These are phyloP conservation scores for Aspergillus glaucus DNA, from an alignment of 2,329 filamentous ascomycete genomes.

Conservation along the genomic window DNA sequence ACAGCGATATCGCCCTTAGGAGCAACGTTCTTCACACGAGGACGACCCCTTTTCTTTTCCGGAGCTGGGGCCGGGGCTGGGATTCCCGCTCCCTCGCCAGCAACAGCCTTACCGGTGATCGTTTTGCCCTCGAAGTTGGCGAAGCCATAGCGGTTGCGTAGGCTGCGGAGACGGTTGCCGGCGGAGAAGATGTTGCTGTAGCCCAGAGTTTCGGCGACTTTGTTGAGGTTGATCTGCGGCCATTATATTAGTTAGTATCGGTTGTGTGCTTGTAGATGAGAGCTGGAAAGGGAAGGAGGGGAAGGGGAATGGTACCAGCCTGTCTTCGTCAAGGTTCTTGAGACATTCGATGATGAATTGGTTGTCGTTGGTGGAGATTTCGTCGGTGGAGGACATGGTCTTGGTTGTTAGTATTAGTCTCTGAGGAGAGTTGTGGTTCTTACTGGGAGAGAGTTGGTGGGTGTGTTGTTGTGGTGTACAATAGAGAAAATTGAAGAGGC, in stretches of 20 bases:
- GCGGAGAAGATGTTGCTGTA: conserved; percentile 24
- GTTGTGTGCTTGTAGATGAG: not conserved
- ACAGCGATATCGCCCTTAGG: too few species aligned
- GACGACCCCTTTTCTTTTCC: too few species aligned
- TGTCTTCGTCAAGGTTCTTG: conserved; percentile 13
- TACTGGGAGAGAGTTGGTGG: not conserved
- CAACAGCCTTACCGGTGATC: not conserved
- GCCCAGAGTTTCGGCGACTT: conserved; percentile 17
- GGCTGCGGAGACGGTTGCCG: conserved; percentile 19
- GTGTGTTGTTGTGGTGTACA: not conserved
- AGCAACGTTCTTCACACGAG: too few species aligned
- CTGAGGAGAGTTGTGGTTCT: not conserved
- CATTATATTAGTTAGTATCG: not conserved
- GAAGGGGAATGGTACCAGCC: conserved; percentile 6
- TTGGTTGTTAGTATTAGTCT: not conserved
- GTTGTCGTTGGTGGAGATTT: conserved; percentile 7
- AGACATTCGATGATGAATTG: conserved; percentile 23
- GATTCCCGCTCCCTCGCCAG: not conserved
- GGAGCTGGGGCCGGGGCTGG: not conserved
- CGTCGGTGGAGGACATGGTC: not conserved
- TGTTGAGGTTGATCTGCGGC: conserved; percentile 20
- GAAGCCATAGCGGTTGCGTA: conserved; percentile 22
- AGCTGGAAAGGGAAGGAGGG: not conserved
- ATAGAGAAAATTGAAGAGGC: too few species aligned
- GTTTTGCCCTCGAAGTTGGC: conserved; percentile 11